Evolutionary conservation across 805 yeast genomes (phyloP).

Genomic region (Naumovozyma dairenensis): DNA sequence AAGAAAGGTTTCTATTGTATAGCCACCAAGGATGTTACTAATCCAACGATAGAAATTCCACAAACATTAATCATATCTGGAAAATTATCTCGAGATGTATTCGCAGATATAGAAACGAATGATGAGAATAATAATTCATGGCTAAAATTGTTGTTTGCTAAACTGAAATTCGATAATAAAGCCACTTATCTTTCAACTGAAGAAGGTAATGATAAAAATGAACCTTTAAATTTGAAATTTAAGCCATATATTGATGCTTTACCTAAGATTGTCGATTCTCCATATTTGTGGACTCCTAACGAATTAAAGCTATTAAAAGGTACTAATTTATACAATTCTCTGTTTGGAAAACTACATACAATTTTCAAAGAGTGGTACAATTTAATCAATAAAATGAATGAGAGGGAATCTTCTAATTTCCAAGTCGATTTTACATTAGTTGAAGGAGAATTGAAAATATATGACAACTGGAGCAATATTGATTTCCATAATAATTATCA

Average conservation of each 20-base stretch:
- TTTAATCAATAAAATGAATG: not conserved
- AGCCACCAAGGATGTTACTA: constrained; percentile 14
- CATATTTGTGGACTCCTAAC: constrained; percentile 49
- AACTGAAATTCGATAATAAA: constrained; percentile 30
- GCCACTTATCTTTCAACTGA: no score
- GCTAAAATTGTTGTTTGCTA: constrained; percentile 33
- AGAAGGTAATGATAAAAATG: constrained; percentile 4
- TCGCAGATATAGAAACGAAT: constrained; percentile 11
- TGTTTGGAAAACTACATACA: constrained; percentile 36
- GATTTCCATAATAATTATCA: no score
- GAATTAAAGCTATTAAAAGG: constrained; percentile 42
- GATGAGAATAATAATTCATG: constrained; percentile 26
- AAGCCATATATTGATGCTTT: constrained; percentile 41
- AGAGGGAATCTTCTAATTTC: no score
- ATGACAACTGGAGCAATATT: constrained; percentile 8
- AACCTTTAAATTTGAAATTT: constrained; percentile 19
- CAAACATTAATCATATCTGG: constrained; percentile 22
- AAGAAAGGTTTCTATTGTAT: constrained; percentile 32
- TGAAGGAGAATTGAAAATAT: constrained; percentile 12
- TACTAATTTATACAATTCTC: constrained; percentile 53
- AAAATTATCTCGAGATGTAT: constrained; percentile 15
- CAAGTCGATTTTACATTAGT: constrained; percentile 2
- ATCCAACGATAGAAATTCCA: constrained; percentile 26
- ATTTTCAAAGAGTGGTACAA: constrained; percentile 56
- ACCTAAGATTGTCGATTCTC: constrained; percentile 42